Conservation (phyloP, 257 asterid genomes). For the Solanum pinnatisectum region DNA sequence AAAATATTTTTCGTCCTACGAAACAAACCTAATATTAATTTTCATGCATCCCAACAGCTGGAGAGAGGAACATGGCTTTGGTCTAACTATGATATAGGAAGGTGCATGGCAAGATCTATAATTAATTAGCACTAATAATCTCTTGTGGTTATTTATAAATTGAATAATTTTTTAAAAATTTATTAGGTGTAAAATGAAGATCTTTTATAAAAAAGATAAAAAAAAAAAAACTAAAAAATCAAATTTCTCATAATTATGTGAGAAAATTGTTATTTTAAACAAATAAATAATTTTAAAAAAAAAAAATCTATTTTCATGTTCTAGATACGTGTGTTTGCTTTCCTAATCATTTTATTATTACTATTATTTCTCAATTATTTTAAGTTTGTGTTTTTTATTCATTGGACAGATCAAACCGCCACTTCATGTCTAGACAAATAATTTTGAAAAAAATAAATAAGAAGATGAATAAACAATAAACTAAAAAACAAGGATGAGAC, state of each 20-base stretch:
- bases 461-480: background rate
- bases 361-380: background rate
- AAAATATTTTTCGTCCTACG: no score
- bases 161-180: background rate
- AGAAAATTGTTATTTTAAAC: background rate
- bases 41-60: no score
- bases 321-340: background rate
- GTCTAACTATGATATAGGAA: no score
- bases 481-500: background rate
- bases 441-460: background rate
- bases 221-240: background rate
- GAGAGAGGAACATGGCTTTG: no score
- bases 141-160: background rate
- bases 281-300: background rate
- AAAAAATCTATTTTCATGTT: background rate
- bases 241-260: background rate
- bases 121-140: no score
- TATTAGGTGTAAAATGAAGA: background rate
- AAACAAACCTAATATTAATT: no score
- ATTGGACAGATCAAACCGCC: background rate
- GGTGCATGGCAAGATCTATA: no score
- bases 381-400: background rate
- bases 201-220: background rate
- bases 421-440: background rate
- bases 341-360: background rate